These are phyloP conservation scores for Tarenaya hassleriana DNA, from an alignment of 345 rosid genomes.

Conservation along the genomic window DNA sequence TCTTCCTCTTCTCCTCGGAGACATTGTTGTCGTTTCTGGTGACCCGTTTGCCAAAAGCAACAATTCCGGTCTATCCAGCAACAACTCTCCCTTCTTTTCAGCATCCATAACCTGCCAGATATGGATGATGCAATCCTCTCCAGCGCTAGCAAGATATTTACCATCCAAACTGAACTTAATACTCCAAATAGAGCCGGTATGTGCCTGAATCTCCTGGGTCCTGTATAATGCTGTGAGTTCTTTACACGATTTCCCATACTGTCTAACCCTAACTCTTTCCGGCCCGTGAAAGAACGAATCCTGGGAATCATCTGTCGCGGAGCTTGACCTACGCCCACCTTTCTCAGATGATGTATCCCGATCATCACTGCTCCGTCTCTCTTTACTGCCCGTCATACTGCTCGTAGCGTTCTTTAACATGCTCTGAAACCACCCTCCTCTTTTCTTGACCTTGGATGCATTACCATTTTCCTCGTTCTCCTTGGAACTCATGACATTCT, in stretches of 20 bases:
- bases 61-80: slow-evolving; percentile 57
- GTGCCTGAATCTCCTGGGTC: slow-evolving; percentile 91
- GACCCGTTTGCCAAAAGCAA: slow-evolving; percentile 61
- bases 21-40: slow-evolving; percentile 58
- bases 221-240: slow-evolving; percentile 75
- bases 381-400: slow-evolving; percentile 54
- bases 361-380: slow-evolving; percentile 83
- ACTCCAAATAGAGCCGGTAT: slow-evolving; percentile 82
- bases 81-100: slow-evolving; percentile 77
- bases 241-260: slow-evolving; percentile 74
- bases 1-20: slow-evolving; percentile 69
- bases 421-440: slow-evolving; percentile 73
- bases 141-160: slow-evolving; percentile 84
- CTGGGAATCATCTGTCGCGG: slow-evolving; percentile 94
- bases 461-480: too few relatives aligned
- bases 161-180: slow-evolving; percentile 92
- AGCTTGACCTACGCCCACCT: slow-evolving; percentile 86
- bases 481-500: too few relatives aligned
- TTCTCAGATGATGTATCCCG: slow-evolving; percentile 76
- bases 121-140: slow-evolving; percentile 83
- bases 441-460: slow-evolving; percentile 56
- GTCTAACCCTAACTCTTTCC: slow-evolving; percentile 83
- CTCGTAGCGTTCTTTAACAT: slow-evolving; percentile 68
- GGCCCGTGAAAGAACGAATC: slow-evolving; percentile 75
- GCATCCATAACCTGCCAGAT: slow-evolving; percentile 71